Conservation (phyloP, 2,329 filamentous ascomycete species). For the Xylaria hypoxylon region DNA sequence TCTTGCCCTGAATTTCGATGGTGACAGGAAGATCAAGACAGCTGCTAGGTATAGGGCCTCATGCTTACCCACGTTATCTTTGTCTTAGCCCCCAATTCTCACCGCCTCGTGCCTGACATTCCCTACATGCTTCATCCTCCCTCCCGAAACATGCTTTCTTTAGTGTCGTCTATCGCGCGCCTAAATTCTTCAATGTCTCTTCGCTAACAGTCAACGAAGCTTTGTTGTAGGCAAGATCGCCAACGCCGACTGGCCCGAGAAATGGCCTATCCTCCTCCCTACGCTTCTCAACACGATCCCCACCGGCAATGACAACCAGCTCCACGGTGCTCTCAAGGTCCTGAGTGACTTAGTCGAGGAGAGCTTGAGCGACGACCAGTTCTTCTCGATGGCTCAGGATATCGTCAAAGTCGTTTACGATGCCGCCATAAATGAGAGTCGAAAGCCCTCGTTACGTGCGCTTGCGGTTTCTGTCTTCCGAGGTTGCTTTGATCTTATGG, state of each 20-base stretch:
- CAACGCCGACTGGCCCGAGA: conserved; percentile 89
- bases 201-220: conserved; percentile 47
- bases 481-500: conserved; percentile 91
- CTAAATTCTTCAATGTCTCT: background rate
- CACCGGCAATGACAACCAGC: conserved; percentile 78
- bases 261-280: conserved; percentile 92
- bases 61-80: background rate
- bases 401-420: conserved; percentile 87
- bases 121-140: conserved; percentile 1
- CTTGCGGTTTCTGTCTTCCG: conserved; percentile 91
- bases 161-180: background rate
- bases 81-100: conserved; percentile 8
- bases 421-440: conserved; percentile 79
- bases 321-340: conserved; percentile 90
- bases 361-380: conserved; percentile 92
- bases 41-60: conserved; percentile 77
- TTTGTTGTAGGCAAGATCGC: conserved; percentile 93
- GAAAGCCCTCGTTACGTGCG: conserved; percentile 81
- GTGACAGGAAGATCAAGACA: conserved; percentile 87
- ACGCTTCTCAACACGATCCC: conserved; percentile 82
- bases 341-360: conserved; percentile 92
- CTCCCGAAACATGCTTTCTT: conserved; percentile 23
- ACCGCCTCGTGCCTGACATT: conserved; percentile 4
- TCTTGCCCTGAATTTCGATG: conserved; percentile 77
- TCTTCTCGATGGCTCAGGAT: conserved; percentile 88